phyloP scores from a whole-genome alignment of 345 rosid genomes.

The Bretschneidera sinensis region DNA sequence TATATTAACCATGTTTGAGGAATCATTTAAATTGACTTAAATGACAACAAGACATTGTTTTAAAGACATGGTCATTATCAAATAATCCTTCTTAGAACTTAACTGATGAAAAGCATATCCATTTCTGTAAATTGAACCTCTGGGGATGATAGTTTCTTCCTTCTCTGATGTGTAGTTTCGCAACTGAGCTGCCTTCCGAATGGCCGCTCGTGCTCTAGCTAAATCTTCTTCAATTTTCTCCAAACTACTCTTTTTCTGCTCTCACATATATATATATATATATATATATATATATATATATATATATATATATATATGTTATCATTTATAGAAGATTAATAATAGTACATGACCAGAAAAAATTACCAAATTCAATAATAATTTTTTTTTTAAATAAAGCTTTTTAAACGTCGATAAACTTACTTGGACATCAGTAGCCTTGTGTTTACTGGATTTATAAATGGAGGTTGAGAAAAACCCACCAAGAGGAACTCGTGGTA shows the following conservation, averaged over 20 bases:
- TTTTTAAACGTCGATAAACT: background rate
- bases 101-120: constrained; percentile 72
- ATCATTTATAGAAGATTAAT: background rate
- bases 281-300: no score
- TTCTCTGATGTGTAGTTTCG: constrained; percentile 38
- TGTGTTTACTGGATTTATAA: constrained; percentile 15
- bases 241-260: constrained; percentile 24
- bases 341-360: constrained; percentile 5
- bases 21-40: no score
- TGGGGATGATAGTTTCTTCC: constrained; percentile 38
- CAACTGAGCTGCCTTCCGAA: constrained; percentile 33
- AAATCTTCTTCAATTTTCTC: constrained; percentile 39
- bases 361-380: background rate
- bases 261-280: constrained; percentile 7
- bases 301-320: no score
- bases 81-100: constrained; percentile 15
- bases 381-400: background rate
- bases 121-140: constrained; percentile 57
- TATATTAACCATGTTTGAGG: no score
- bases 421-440: constrained; percentile 11
- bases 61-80: no score
- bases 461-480: constrained; percentile 14
- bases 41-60: no score
- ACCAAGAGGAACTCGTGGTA: constrained; percentile 9
- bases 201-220: constrained; percentile 35